Evolutionary conservation across 176 grass and related monocot species (phyloP), one percentile per base, ranked within the genome.

Genomic region (Triticum aestivum): DNA sequence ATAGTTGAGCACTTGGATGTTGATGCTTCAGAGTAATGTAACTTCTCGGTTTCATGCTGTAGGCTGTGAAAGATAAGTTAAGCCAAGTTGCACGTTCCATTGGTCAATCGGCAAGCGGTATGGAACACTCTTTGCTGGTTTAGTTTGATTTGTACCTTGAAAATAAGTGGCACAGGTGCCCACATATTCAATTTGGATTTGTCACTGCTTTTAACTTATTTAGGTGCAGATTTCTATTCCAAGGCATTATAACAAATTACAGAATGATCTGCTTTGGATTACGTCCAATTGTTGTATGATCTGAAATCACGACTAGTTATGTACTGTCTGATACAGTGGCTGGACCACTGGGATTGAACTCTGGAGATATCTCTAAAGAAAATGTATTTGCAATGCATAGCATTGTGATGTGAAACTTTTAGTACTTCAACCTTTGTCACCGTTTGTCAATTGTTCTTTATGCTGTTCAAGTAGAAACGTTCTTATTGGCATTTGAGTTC

Each of bases 1-100:
- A 72, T 20, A 37, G 34, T 68, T 83, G 49, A 83, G 44, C 65
- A 69, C 41, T 78, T 61, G 14, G n/a, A 83, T 83, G 38, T 75
- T 80, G 52, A 34, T 80, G n/a, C 42, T 80, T 73, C 20, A 73
- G 9, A 81, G 32, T 66, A 76, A 62, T 79, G 24, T 82, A 84
- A 72, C 67, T 58, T 88, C 35, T 65, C 87, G 12, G 68, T 86
- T 82, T 77, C 73, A 77, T 84, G 45, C 37, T 88, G 77, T 94
- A 98, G 96, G 88, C 49, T 85, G 84, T 96, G 70, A 94, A 92
- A 82, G 96, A 96, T 26, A 98, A 98, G 73, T 92, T 98, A 81
- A 88, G 56, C 77, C 93, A 96, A 90, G 93, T 95, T 92, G 89
- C 92, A 89, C 96, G 96, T 45, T 94, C 96, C 30, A 92, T 91